Conservation (phyloP, 1,139 yeast species). For the Candida frijolesensis region DNA sequence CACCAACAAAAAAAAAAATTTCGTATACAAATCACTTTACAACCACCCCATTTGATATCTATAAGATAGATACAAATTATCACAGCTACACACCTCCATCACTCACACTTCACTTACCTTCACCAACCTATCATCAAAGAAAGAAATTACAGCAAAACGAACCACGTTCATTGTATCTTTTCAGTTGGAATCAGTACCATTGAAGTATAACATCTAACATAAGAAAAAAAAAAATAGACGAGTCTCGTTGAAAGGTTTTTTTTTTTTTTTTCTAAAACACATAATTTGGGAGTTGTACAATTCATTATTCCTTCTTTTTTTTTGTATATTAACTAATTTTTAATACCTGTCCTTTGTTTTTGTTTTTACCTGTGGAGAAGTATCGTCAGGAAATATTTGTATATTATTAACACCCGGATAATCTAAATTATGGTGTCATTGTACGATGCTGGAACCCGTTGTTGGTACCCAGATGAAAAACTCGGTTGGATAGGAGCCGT, state of each 20-base stretch:
- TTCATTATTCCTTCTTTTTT: neutral
- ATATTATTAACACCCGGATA: constrained; percentile 3
- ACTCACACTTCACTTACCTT: neutral
- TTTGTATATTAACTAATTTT: neutral
- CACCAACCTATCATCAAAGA: neutral
- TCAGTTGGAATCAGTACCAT: neutral
- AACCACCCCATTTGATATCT: constrained; percentile 2
- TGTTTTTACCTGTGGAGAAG: neutral
- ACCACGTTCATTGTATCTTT: no score
- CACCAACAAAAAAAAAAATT: constrained; percentile 1
- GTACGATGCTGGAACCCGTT: constrained; percentile 57
- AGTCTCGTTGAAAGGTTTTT: neutral
- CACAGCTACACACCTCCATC: neutral
- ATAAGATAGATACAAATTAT: neutral
- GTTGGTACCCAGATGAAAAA: constrained; percentile 92
- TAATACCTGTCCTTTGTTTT: neutral
- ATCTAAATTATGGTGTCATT: constrained; percentile 20
- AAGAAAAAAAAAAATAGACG: constrained; percentile 3
- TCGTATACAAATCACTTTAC: constrained; percentile 1
- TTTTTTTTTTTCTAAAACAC: neutral
- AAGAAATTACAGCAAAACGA: neutral
- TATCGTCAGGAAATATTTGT: neutral
- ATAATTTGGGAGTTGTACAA: neutral
- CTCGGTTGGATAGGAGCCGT: constrained; percentile 93
- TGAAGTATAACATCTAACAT: neutral